phyloP scores from a whole-genome alignment of 1,284 basidiomycete species.

The Pascua guehoae region DNA sequence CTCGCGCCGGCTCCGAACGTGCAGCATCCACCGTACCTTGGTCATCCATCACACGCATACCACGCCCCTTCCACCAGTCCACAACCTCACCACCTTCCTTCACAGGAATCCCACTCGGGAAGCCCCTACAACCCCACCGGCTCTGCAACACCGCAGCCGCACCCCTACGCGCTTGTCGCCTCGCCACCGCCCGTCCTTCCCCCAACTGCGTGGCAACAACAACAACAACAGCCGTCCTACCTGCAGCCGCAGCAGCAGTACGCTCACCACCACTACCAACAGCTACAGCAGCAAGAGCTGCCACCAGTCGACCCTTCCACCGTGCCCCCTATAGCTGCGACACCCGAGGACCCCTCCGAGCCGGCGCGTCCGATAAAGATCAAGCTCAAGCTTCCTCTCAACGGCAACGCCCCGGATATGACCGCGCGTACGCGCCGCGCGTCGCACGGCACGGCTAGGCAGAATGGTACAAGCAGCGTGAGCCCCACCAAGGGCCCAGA shows the following conservation, averaged over 20 bases:
- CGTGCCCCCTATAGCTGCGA: not conserved
- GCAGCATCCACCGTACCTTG: not conserved
- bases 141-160: not conserved
- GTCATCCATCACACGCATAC: not conserved
- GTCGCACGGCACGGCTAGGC: too few relatives aligned
- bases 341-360: not conserved
- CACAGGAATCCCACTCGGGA: too few relatives aligned
- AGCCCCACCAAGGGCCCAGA: too few relatives aligned
- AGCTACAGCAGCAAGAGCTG: constrained; percentile 1
- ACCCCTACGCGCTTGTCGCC: not conserved
- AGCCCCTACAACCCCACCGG: too few relatives aligned
- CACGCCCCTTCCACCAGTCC: not conserved
- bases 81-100: too few relatives aligned
- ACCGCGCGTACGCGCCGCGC: too few relatives aligned
- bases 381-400: constrained; percentile 22
- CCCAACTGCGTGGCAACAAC: not conserved
- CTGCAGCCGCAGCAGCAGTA: constrained; percentile 3
- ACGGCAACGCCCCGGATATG: not conserved
- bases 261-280: not conserved
- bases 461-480: too few relatives aligned
- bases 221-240: constrained; percentile 1
- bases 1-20: not conserved
- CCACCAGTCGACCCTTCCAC: not conserved
- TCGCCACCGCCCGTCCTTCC: not conserved
- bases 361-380: not conserved